These are phyloP conservation scores for Orbilia ellipsospora DNA, from an alignment of 2,329 filamentous ascomycete species.

Conservation along the genomic window DNA sequence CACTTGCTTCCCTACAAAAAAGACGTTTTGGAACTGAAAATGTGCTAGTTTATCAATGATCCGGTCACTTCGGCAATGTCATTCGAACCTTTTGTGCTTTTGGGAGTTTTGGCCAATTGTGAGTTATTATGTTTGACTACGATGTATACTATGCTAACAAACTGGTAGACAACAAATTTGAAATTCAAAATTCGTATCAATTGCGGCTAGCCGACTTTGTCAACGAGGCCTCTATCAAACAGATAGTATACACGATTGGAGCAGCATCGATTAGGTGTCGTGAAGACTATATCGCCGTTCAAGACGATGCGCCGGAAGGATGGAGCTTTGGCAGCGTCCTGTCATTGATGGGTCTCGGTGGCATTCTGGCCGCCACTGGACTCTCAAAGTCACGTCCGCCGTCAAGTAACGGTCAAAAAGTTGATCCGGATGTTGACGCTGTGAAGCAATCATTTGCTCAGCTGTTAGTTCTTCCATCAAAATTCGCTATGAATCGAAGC, in stretches of 20 bases:
- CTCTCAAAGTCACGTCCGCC: constrained; percentile 67
- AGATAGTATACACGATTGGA: constrained; percentile 81
- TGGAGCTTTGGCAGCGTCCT: constrained; percentile 87
- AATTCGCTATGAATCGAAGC: not conserved
- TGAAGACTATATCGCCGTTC: constrained; percentile 82
- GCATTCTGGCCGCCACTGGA: constrained; percentile 39
- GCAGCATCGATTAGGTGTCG: constrained; percentile 75
- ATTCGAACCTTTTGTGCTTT: constrained; percentile 80
- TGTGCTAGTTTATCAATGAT: constrained; percentile 79
- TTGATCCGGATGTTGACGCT: constrained; percentile 76
- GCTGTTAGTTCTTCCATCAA: constrained; percentile 69
- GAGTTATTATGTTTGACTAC: constrained; percentile 19
- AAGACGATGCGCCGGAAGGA: constrained; percentile 88
- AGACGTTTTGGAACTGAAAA: not conserved
- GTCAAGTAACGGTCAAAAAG: constrained; percentile 46
- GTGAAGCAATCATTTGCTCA: constrained; percentile 82
- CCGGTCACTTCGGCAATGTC: constrained; percentile 72
- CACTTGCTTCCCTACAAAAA: not conserved
- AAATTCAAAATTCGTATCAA: constrained; percentile 96
- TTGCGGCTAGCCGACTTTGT: constrained; percentile 93
- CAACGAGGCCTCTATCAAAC: constrained; percentile 86
- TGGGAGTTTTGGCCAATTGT: constrained; percentile 88
- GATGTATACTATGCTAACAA: not conserved
- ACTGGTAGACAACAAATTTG: constrained; percentile 85
- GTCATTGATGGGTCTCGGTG: constrained; percentile 76